Base-by-base conservation (phyloP, 805 yeast species). In the Kurtzmaniella cleridarum region DNA sequence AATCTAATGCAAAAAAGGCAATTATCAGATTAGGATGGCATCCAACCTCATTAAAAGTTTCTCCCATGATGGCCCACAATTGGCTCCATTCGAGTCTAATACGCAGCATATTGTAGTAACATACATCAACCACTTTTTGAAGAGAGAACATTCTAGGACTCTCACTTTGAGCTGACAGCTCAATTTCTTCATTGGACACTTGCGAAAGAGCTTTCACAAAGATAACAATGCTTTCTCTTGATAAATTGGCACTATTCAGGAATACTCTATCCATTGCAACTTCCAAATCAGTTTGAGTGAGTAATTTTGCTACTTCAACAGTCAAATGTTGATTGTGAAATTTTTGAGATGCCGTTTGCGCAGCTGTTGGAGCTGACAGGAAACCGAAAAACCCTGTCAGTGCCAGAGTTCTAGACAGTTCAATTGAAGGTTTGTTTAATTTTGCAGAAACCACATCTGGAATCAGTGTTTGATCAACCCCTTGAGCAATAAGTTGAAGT, bases 21-120 rank as follows among this genome's bases (percentile, higher is more conserved):
- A 93, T 84, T 1, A 80, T 79, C 24, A 73, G 65, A 53, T 90
- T 91, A 30, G 78, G 62, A 55, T 86, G 84, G 42, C 95, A 81
- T 2, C 95, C 95, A 46, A 89, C 90, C 35, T 71, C 76, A 47
- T 87, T 86, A 65, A 93, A 93, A 32, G 86, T 85, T 41, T 77
- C 85, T 12, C 95, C 96, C 85, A 93, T 85, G 8, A 86, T 84
- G 12, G 84, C 77, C 99, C 99, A 93, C 42, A 93, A 71, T 39
- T 87, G 91, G 5, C 95, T 79, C 97, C 98, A 93, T 62, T 95
- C 96, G 44, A 93, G 81, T 59, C 96, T 79, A 51, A 93, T 90
- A 68, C 98, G 84, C 36, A 80, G 80, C 97, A 93, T 93, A 59
- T 95, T 95, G 68, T 95, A 93, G 61, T 93, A 91, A 62, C 97